Percentiles rank a stretch among this genome's conserved stretches.
Conservation (phyloP, 345 rosid species). For the Heritiera littoralis region DNA sequence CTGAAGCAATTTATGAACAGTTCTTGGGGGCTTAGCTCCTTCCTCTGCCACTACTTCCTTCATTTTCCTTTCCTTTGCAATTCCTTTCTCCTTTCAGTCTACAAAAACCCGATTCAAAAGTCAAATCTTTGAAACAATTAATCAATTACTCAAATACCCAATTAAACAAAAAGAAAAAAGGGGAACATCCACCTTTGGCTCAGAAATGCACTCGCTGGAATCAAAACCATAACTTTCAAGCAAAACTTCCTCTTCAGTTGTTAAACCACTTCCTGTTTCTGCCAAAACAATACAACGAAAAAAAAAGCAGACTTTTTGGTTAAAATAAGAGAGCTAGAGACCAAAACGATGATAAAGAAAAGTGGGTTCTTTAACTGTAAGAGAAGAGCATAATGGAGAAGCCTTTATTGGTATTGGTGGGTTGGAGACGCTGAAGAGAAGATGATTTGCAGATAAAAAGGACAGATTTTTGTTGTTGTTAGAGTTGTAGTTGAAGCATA, state of each 20-base stretch:
- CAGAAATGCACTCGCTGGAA: constrained; percentile 50
- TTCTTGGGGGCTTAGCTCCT: constrained; percentile 50
- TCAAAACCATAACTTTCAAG: constrained; percentile 67
- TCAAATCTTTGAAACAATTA: constrained; percentile 14
- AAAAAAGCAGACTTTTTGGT: neutral
- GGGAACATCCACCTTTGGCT: constrained; percentile 38
- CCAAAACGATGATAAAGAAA: constrained; percentile 11
- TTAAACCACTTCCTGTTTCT: constrained; percentile 51
- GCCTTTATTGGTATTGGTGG: constrained; percentile 19
- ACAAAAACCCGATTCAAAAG: constrained; percentile 16
- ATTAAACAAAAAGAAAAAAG: neutral
- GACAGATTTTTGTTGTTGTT: constrained; percentile 20
- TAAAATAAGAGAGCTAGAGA: neutral
- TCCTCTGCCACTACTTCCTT: constrained; percentile 37
- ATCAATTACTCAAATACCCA: constrained; percentile 9
- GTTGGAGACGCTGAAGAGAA: constrained; percentile 27
- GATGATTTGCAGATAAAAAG: constrained; percentile 32
- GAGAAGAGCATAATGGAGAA: constrained; percentile 35
- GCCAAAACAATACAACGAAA: constrained; percentile 11
- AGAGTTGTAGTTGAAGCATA: constrained; percentile 32
- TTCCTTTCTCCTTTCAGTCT: constrained; percentile 59
- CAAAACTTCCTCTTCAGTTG: constrained; percentile 52
- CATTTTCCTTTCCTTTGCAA: constrained; percentile 35
- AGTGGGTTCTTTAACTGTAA: constrained; percentile 44
- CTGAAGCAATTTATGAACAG: constrained; percentile 82